Conservation (phyloP, 192 early-diverging fungal species). For the Coemansia sp. region DNA sequence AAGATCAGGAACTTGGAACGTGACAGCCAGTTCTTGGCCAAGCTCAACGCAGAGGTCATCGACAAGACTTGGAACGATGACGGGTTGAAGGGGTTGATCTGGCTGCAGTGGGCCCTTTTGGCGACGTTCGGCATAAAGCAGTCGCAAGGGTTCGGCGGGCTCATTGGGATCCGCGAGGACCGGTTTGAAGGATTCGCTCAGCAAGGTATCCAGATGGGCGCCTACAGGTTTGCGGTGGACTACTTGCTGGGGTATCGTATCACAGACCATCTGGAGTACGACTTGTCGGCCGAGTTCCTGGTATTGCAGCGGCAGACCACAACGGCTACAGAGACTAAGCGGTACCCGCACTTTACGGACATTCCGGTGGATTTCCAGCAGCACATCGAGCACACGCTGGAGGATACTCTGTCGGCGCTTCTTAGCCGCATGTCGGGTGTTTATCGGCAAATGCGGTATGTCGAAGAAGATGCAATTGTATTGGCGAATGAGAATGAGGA, state of each 20-base stretch:
- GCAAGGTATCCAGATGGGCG: conserved; percentile 58
- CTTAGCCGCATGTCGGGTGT: conserved; percentile 62
- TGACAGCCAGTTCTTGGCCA: conserved; percentile 43
- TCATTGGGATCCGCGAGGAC: conserved; percentile 53
- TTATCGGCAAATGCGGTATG: conserved; percentile 65
- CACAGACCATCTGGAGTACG: conserved; percentile 48
- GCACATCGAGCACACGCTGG: conserved; percentile 60
- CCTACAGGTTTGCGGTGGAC: conserved; percentile 67
- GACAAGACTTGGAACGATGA: conserved; percentile 50
- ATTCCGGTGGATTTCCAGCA: conserved; percentile 52
- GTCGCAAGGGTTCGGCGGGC: conserved; percentile 50
- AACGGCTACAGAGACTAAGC: background rate
- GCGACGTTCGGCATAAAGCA: conserved; percentile 56
- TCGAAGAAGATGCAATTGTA: conserved; percentile 70
- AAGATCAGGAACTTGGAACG: conserved; percentile 44
- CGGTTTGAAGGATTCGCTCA: conserved; percentile 59
- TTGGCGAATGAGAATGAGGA: conserved; percentile 45
- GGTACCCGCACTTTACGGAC: conserved; percentile 48
- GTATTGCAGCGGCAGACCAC: conserved; percentile 38
- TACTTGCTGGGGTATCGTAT: conserved; percentile 63
- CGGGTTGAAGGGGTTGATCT: conserved; percentile 56
- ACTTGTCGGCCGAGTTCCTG: conserved; percentile 47
- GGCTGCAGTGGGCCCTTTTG: conserved; percentile 68
- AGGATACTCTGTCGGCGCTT: conserved; percentile 57
- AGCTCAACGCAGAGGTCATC: conserved; percentile 46